phyloP scores from a whole-genome alignment of 805 yeast genomes.

The Wickerhamomyces xylosicus region DNA sequence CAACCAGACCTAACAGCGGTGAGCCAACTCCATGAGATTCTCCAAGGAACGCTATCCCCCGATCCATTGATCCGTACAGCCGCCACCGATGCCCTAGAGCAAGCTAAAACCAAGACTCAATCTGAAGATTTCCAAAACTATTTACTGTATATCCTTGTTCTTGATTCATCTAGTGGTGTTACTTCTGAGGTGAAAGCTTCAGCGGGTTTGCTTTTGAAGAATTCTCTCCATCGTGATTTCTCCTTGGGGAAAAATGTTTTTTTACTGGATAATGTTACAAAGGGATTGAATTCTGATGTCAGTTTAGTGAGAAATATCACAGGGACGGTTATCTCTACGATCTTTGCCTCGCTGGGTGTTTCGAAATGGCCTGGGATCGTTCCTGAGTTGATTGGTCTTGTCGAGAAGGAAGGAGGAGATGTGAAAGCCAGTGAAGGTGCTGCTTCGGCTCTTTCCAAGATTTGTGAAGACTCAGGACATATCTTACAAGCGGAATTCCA shows the following conservation, averaged over 20 bases:
- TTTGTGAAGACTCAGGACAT: slow-evolving; percentile 79
- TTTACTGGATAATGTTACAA: slow-evolving; percentile 25
- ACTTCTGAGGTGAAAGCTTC: slow-evolving; percentile 61
- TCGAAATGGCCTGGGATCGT: slow-evolving; percentile 65
- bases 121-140: slow-evolving; percentile 81
- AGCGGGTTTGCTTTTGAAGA: slow-evolving; percentile 81
- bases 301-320: slow-evolving; percentile 75
- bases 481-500: slow-evolving; percentile 55
- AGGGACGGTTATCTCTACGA: slow-evolving; percentile 80
- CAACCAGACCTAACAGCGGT: slow-evolving; percentile 52
- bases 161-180: slow-evolving; percentile 29
- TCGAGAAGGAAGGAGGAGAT: slow-evolving; percentile 30
- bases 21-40: slow-evolving; percentile 52
- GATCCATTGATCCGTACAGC: slow-evolving; percentile 40
- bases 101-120: slow-evolving; percentile 51
- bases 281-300: slow-evolving; percentile 42
- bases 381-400: slow-evolving; percentile 56
- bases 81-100: slow-evolving; percentile 66
- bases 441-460: slow-evolving; percentile 70
- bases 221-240: slow-evolving; percentile 41
- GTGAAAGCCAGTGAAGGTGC: slow-evolving; percentile 51
- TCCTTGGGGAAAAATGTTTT: slow-evolving; percentile 22
- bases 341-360: slow-evolving; percentile 62
- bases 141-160: slow-evolving; percentile 59
- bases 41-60: slow-evolving; percentile 64